Percentiles rank a stretch among this genome's conserved stretches.
Conservation (phyloP, 2,329 filamentous ascomycete species). For the Aspergillus brasiliensis region DNA sequence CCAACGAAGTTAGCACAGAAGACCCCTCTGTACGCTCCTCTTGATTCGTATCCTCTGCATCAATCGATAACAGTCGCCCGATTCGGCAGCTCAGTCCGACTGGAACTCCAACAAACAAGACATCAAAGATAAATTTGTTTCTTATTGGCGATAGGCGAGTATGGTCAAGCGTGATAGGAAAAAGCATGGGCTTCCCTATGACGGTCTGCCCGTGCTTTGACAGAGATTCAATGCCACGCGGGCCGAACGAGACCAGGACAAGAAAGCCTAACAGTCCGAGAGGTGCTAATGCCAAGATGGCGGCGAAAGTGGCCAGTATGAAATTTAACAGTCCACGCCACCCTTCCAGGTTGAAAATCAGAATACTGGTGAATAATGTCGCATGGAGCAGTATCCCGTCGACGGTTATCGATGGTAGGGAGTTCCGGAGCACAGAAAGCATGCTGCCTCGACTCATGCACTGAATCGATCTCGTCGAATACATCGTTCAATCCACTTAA, state of each 20-base stretch:
- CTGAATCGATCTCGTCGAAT: no score
- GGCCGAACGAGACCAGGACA: background rate
- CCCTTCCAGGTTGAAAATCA: no score
- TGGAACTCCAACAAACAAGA: constrained; percentile 8
- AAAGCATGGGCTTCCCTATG: constrained; percentile 11
- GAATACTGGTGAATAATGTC: no score
- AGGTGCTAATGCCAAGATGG: no score
- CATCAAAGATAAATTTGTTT: constrained; percentile 10
- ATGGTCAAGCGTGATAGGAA: constrained; percentile 12
- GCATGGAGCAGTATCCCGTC: no score
- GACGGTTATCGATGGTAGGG: no score
- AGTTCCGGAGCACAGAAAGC: no score
- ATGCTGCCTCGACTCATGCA: no score
- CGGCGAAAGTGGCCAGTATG: no score
- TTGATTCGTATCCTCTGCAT: background rate
- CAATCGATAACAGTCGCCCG: constrained; percentile 8
- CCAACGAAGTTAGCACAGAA: background rate
- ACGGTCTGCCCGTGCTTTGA: constrained; percentile 3
- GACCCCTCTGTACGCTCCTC: background rate
- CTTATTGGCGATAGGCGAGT: constrained; percentile 8
- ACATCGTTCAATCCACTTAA: no score
- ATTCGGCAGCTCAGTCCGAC: constrained; percentile 12
- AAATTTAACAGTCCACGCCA: no score
- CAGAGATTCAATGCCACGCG: background rate
- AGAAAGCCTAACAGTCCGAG: background rate